Percentiles rank a stretch among this genome's conserved stretches.
These are phyloP conservation scores for Lichtheimia hyalospora DNA, from an alignment of 371 early-diverging fungal genomes.

Conservation along the genomic window DNA sequence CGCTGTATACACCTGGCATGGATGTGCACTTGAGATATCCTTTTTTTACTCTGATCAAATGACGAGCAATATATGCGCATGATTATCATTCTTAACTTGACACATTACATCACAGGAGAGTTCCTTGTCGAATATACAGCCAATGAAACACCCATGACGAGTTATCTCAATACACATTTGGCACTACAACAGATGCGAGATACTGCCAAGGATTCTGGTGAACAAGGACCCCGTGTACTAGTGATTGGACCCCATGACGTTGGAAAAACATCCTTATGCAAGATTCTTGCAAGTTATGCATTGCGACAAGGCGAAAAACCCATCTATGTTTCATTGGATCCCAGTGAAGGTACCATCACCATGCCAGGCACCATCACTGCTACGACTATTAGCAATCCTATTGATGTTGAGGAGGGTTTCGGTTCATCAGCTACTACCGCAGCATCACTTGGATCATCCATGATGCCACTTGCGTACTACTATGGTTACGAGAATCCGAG, in stretches of 20 bases:
- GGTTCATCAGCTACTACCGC: conserved; percentile 73
- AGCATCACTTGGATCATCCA: conserved; percentile 64
- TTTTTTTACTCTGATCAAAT: conserved; percentile 14
- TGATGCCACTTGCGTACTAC: conserved; percentile 85
- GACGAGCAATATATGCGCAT: not conserved
- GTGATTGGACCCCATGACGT: conserved; percentile 90
- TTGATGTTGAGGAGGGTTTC: conserved; percentile 89
- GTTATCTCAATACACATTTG: conserved; percentile 85
- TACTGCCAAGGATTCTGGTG: conserved; percentile 46
- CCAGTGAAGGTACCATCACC: conserved; percentile 80
- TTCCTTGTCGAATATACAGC: conserved; percentile 85
- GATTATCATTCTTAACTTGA: conserved; percentile 20
- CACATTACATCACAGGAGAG: conserved; percentile 58
- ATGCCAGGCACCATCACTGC: conserved; percentile 89
- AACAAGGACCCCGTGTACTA: conserved; percentile 77
- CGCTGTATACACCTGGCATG: conserved; percentile 95
- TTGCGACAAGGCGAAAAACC: conserved; percentile 75
- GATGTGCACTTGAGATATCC: conserved; percentile 75
- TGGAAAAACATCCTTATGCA: conserved; percentile 88
- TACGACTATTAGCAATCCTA: conserved; percentile 67
- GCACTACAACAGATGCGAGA: conserved; percentile 81
- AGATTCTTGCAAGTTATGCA: conserved; percentile 84
- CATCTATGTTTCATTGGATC: conserved; percentile 85
- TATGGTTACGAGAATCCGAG: conserved; percentile 82
- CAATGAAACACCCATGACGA: conserved; percentile 92